A percentile compares a stretch with the other conserved stretches of the same genome.
Conservation (phyloP, 1,284 basidiomycete genomes). For the Cryptococcus hybrid region DNA sequence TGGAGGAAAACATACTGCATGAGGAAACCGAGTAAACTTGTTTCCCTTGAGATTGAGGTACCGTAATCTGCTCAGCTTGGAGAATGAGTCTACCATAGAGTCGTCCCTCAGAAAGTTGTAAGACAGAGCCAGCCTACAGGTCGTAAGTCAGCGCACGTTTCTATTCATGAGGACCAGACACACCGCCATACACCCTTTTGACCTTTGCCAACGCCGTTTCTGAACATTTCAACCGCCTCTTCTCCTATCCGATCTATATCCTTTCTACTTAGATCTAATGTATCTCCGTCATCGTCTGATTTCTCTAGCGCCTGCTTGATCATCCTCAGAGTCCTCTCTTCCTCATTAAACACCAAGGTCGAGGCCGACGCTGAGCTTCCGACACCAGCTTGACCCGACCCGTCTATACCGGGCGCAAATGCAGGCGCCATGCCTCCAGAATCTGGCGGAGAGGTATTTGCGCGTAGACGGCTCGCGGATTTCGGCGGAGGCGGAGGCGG, state of each 20-base stretch:
- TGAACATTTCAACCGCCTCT: slow-evolving; percentile 68
- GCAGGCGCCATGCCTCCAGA: background rate
- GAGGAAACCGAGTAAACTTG: slow-evolving; percentile 76
- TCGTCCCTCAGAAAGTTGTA: slow-evolving; percentile 70
- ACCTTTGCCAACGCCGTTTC: slow-evolving; percentile 57
- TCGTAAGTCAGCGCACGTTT: background rate
- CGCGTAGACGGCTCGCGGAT: background rate
- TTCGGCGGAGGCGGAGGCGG: background rate
- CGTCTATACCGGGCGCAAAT: background rate
- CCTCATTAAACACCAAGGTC: background rate
- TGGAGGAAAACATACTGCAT: slow-evolving; percentile 64
- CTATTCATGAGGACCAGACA: slow-evolving; percentile 22
- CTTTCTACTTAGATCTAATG: slow-evolving; percentile 76
- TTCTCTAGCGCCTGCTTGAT: slow-evolving; percentile 64
- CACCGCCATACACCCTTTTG: slow-evolving; percentile 66
- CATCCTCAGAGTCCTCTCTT: slow-evolving; percentile 15
- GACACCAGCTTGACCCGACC: background rate
- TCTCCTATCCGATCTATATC: slow-evolving; percentile 70
- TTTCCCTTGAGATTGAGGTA: slow-evolving; percentile 95
- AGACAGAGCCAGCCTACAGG: slow-evolving; percentile 73
- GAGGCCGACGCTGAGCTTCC: background rate
- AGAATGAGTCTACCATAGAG: slow-evolving; percentile 76
- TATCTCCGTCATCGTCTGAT: slow-evolving; percentile 73
- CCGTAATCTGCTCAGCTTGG: slow-evolving; percentile 69
- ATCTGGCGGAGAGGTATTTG: background rate